These are phyloP conservation scores for Rhizopogon salebrosus DNA, from an alignment of 768 basidiomycete genomes.

Conservation along the genomic window DNA sequence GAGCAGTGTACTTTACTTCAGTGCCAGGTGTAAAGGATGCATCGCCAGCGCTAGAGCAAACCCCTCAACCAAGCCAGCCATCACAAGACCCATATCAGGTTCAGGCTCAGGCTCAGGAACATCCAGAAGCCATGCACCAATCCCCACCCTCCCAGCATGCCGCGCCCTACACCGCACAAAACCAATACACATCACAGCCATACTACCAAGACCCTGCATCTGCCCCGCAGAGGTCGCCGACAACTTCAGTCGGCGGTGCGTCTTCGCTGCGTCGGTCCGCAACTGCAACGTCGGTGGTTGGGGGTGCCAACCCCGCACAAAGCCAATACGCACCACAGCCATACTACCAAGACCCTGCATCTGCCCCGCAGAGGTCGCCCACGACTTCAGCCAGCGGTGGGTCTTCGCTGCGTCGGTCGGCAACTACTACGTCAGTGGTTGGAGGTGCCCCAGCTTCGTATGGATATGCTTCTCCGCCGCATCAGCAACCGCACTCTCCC, in stretches of 20 bases:
- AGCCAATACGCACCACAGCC: constrained; percentile 12
- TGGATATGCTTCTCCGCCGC: constrained; percentile 11
- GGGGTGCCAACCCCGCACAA: constrained; percentile 7
- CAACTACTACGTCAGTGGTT: not conserved
- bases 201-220: constrained; percentile 14
- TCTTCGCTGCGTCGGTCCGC: not conserved
- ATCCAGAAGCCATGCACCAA: not conserved
- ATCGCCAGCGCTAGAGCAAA: constrained; percentile 12
- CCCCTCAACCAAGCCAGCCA: constrained; percentile 3
- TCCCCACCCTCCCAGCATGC: constrained; percentile 3
- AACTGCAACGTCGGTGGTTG: not conserved
- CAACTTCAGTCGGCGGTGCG: not conserved
- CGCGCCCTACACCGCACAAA: constrained; percentile 10
- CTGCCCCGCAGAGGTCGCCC: not conserved
- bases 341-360: constrained; percentile 14
- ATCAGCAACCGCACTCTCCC: constrained; percentile 12
- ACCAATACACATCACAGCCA: constrained; percentile 10
- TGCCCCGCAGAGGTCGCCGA: not conserved
- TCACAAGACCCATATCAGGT: constrained; percentile 4
- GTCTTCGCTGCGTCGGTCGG: not conserved
- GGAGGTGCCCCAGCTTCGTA: constrained; percentile 10
- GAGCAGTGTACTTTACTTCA: constrained; percentile 75
- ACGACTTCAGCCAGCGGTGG: not conserved
- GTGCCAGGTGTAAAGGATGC: constrained; percentile 68
- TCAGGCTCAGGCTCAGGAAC: constrained; percentile 11